These are phyloP conservation scores for Talaromyces marneffei DNA, from an alignment of 2,329 filamentous ascomycete species.

Conservation along the genomic window DNA sequence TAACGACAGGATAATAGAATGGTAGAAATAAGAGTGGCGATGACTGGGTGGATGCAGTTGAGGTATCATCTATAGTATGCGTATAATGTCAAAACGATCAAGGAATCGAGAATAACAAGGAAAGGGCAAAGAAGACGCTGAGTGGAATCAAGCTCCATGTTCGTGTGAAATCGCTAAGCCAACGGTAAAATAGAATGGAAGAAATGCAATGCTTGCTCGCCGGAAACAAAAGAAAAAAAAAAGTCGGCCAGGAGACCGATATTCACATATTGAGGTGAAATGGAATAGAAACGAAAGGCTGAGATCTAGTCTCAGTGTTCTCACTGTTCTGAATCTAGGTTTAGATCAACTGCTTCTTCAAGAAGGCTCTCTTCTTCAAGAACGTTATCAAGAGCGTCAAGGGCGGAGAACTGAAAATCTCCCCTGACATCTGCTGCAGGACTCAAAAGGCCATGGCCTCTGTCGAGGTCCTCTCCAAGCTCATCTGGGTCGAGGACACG, in stretches of 20 bases:
- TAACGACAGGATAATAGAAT: not conserved
- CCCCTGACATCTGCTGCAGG: slow-evolving; percentile 20
- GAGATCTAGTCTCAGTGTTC: slow-evolving; percentile 4
- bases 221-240: slow-evolving; percentile 2
- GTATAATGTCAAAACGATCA: not conserved
- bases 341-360: not conserved
- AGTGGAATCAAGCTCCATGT: not conserved
- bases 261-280: not conserved
- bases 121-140: not conserved
- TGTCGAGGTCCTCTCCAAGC: slow-evolving; percentile 21
- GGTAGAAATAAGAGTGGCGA: not conserved
- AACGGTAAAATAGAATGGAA: not conserved
- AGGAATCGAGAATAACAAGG: not conserved
- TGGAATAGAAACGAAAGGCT: not conserved
- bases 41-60: not conserved
- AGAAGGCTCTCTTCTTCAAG: not conserved
- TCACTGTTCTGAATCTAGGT: not conserved
- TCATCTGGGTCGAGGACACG: slow-evolving; percentile 70
- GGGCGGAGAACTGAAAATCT: not conserved
- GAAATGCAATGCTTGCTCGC: not conserved
- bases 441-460: slow-evolving; percentile 30
- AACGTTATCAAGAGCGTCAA: slow-evolving; percentile 1
- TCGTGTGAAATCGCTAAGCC: not conserved
- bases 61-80: slow-evolving; percentile 5
- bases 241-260: not conserved